Percentiles rank a stretch among this genome's conserved stretches.
Evolutionary conservation across 805 yeast genomes (phyloP).

Genomic region (Zygosaccharomyces bailii): DNA sequence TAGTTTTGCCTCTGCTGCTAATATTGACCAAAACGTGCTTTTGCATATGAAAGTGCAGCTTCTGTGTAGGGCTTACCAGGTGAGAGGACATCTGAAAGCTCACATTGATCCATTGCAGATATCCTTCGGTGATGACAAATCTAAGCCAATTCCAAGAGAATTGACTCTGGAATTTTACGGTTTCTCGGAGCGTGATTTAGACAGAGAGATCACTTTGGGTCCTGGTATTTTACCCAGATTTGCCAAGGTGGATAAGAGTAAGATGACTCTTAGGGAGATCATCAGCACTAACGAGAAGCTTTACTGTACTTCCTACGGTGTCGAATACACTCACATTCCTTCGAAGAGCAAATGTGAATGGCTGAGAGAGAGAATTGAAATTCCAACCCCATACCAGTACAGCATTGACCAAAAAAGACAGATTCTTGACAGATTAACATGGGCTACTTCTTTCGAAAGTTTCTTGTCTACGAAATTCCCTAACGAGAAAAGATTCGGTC

Average conservation of each 20-base stretch:
- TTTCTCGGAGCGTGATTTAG: constrained; percentile 80
- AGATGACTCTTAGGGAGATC: constrained; percentile 74
- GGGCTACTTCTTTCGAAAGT: constrained; percentile 93
- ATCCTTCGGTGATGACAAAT: constrained; percentile 67
- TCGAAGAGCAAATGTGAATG: constrained; percentile 95
- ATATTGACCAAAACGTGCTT: constrained; percentile 62
- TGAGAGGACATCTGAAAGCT: constrained; percentile 95
- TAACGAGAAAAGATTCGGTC: constrained; percentile 96
- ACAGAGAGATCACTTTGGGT: constrained; percentile 82
- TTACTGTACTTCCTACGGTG: constrained; percentile 87
- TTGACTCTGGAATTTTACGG: constrained; percentile 90
- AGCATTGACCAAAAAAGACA: constrained; percentile 89
- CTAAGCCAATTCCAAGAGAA: constrained; percentile 66
- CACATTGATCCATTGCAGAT: constrained; percentile 93
- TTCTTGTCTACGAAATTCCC: constrained; percentile 95
- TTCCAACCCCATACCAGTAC: constrained; percentile 81
- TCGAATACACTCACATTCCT: constrained; percentile 95
- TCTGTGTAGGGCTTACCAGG: constrained; percentile 97
- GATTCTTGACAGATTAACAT: constrained; percentile 90
- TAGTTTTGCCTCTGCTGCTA: constrained; percentile 36
- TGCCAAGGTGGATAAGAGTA: constrained; percentile 54
- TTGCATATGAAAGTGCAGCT: constrained; percentile 93
- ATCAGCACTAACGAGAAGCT: constrained; percentile 73
- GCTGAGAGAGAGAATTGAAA: constrained; percentile 95
- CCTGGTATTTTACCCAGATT: constrained; percentile 97